A percentile compares a stretch with the other conserved stretches of the same genome.
These are phyloP conservation scores for Mucor piriformis DNA, from an alignment of 371 early-diverging fungal species.

Conservation along the genomic window DNA sequence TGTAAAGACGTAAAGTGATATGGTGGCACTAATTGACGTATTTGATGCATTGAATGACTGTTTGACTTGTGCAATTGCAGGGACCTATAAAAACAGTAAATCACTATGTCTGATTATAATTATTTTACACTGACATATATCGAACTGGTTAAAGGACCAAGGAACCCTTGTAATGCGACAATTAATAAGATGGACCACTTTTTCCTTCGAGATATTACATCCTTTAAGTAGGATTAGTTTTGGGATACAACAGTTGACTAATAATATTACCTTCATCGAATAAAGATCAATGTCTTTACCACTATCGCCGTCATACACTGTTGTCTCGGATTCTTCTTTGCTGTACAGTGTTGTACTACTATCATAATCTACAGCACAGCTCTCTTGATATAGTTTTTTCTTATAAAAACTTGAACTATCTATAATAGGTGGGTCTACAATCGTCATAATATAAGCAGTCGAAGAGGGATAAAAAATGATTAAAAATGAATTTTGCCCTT, in stretches of 20 bases:
- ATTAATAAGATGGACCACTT: slow-evolving; percentile 48
- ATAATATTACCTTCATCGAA: slow-evolving; percentile 8
- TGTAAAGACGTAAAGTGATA: slow-evolving; percentile 46
- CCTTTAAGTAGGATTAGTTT: background rate
- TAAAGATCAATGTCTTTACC: background rate
- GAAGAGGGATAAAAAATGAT: background rate
- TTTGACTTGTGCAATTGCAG: slow-evolving; percentile 46
- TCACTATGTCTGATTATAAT: background rate
- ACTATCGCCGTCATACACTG: background rate
- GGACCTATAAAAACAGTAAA: slow-evolving; percentile 27
- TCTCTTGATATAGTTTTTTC: background rate
- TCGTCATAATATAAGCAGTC: slow-evolving; percentile 2
- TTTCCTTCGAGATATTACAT: slow-evolving; percentile 9
- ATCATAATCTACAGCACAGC: background rate
- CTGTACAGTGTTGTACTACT: background rate
- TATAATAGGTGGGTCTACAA: slow-evolving; percentile 9
- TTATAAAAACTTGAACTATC: background rate
- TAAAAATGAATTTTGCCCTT: background rate
- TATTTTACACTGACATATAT: slow-evolving; percentile 35
- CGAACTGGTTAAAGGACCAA: slow-evolving; percentile 52
- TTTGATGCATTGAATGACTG: slow-evolving; percentile 32
- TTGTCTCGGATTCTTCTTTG: background rate
- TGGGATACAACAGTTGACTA: background rate
- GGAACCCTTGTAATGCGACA: slow-evolving; percentile 50
- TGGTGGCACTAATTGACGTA: slow-evolving; percentile 47